Evolutionary conservation across 2,329 filamentous ascomycete species (phyloP).

Genomic region (Monilinia fructigena): DNA sequence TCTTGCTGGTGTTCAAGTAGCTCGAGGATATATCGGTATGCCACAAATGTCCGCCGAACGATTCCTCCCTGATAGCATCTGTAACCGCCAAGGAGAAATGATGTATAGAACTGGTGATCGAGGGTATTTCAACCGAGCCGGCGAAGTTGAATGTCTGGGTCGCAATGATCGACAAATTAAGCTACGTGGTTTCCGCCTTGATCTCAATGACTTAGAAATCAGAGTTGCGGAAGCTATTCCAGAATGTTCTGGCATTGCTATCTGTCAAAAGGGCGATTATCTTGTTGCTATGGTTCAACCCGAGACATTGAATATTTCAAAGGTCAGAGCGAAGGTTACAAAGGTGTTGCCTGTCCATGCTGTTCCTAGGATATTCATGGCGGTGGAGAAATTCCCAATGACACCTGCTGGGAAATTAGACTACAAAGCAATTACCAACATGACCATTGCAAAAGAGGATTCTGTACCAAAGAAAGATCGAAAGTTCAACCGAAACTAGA

Average conservation of each 20-base stretch:
- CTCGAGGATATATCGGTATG: slow-evolving; percentile 44
- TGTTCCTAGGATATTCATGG: slow-evolving; percentile 34
- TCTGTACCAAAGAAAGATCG: not conserved
- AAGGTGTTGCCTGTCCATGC: slow-evolving; percentile 34
- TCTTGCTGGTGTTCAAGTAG: slow-evolving; percentile 46
- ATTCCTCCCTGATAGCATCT: slow-evolving; percentile 40
- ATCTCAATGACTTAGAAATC: slow-evolving; percentile 44
- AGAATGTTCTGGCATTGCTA: slow-evolving; percentile 32
- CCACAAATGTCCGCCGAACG: slow-evolving; percentile 37
- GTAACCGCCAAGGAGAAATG: slow-evolving; percentile 26
- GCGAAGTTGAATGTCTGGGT: slow-evolving; percentile 43
- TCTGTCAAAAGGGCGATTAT: slow-evolving; percentile 34
- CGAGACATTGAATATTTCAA: slow-evolving; percentile 15
- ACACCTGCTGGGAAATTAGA: slow-evolving; percentile 41
- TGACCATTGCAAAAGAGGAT: not conserved
- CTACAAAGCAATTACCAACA: slow-evolving; percentile 36
- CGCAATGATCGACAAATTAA: slow-evolving; percentile 47
- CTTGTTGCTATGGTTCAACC: slow-evolving; percentile 39
- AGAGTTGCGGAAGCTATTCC: slow-evolving; percentile 31
- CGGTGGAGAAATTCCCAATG: slow-evolving; percentile 38
- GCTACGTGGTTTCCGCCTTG: slow-evolving; percentile 43
- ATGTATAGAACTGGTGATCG: slow-evolving; percentile 48
- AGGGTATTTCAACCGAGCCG: slow-evolving; percentile 42
- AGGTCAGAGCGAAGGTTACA: slow-evolving; percentile 21
- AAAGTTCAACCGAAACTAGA: slow-evolving; percentile 11